Percentiles rank a stretch among this genome's conserved stretches.
Evolutionary conservation across 306 rosid genomes (phyloP).

Genomic region (Pyrus betulifolia): DNA sequence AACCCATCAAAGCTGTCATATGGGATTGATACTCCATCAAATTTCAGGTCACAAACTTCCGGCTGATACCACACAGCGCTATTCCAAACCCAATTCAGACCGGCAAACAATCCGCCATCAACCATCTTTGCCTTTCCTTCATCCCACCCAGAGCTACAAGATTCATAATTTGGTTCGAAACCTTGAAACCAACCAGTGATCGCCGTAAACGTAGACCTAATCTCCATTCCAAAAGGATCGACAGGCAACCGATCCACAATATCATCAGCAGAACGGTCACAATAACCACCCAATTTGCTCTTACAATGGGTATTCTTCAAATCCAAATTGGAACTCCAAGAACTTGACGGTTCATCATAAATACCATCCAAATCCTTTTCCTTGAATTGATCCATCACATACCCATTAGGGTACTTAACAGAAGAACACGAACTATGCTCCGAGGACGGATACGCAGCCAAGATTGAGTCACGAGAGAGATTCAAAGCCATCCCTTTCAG

Average conservation of each 20-base stretch:
- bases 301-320: constrained; percentile 7
- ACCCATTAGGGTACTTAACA: constrained; percentile 8
- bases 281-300: constrained; percentile 17
- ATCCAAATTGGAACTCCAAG: constrained; percentile 14
- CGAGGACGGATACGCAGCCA: neutral
- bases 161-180: constrained; percentile 26
- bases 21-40: constrained; percentile 19
- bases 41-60: constrained; percentile 2
- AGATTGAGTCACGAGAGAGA: constrained; percentile 14
- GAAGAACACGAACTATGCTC: constrained; percentile 19
- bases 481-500: constrained; percentile 24
- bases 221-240: constrained; percentile 66
- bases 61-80: constrained; percentile 27
- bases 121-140: constrained; percentile 18
- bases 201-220: constrained; percentile 34
- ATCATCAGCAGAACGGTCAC: constrained; percentile 32
- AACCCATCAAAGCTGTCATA: constrained; percentile 23
- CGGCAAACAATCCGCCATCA: constrained; percentile 30
- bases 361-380: constrained; percentile 9
- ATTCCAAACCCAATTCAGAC: constrained; percentile 40
- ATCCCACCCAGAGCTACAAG: constrained; percentile 24
- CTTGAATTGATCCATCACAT: constrained; percentile 15
- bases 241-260: constrained; percentile 45
- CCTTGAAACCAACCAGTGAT: constrained; percentile 42
- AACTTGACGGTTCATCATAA: constrained; percentile 11